Evolutionary conservation across 768 basidiomycete genomes (phyloP).

Genomic region (Serendipita indica): DNA sequence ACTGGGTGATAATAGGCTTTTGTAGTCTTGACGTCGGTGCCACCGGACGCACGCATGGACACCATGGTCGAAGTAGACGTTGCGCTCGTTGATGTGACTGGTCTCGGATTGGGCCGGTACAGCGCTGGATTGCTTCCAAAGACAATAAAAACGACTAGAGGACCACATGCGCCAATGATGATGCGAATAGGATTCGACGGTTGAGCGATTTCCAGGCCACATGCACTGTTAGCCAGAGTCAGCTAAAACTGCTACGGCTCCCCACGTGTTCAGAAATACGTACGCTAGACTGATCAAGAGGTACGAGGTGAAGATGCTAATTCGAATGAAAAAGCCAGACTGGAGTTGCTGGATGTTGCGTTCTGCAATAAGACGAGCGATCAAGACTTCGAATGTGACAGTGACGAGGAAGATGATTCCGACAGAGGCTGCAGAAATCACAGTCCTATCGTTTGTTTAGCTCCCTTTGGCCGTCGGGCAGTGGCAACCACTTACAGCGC

Average conservation of each 20-base stretch:
- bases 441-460: not conserved
- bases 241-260: not conserved
- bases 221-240: not conserved
- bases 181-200: constrained; percentile 4
- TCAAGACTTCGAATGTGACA: constrained; percentile 1
- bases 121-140: constrained; percentile 6
- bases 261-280: not conserved
- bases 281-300: not conserved
- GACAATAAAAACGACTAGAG: constrained; percentile 5
- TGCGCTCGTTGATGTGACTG: not conserved
- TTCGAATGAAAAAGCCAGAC: constrained; percentile 2
- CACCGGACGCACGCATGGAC: not conserved
- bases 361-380: not conserved
- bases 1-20: not conserved
- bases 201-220: constrained; percentile 1
- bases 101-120: too few relatives aligned
- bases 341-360: not conserved
- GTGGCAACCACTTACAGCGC: not conserved
- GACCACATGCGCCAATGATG: not conserved
- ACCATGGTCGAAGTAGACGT: not conserved
- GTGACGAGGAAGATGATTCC: constrained; percentile 3
- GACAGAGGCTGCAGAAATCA: constrained; percentile 2
- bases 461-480: not conserved
- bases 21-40: not conserved
- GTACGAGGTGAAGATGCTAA: not conserved